phyloP scores from a whole-genome alignment of 495 filamentous ascomycete genomes.

The Thozetella sp. region DNA sequence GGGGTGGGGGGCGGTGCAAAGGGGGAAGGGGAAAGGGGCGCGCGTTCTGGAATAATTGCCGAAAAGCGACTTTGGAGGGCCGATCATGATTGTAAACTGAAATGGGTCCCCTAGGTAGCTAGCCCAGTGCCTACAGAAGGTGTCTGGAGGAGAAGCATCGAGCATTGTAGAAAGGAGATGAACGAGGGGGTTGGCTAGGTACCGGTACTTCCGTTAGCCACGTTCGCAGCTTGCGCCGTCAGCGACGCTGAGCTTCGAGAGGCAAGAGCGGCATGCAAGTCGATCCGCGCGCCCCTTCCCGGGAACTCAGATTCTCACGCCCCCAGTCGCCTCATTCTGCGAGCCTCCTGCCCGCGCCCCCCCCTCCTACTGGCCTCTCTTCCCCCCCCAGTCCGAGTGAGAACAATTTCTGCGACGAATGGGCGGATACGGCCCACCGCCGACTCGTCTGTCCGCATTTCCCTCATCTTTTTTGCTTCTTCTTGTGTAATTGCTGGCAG shows the following conservation, averaged over 20 bases:
- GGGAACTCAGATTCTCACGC: conserved; percentile 1
- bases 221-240: neutral
- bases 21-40: neutral
- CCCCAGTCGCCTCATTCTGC: conserved; percentile 3
- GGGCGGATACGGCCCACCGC: too few relatives aligned
- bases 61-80: neutral
- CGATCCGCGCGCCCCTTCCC: conserved; percentile 1
- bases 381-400: too few relatives aligned
- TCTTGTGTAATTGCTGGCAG: neutral
- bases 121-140: neutral
- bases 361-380: too few relatives aligned
- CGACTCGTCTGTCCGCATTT: too few relatives aligned
- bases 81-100: neutral
- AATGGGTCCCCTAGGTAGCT: neutral
- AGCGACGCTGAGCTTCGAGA: neutral
- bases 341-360: neutral
- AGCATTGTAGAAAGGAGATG: conserved; percentile 3
- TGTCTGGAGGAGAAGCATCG: neutral
- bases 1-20: too few relatives aligned
- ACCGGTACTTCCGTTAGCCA: neutral
- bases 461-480: neutral
- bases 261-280: conserved; percentile 3
- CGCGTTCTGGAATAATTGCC: neutral
- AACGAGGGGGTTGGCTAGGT: neutral
- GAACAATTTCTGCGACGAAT: too few relatives aligned